Conservation (phyloP, 495 filamentous ascomycete species). For the Neurospora discreta region DNA sequence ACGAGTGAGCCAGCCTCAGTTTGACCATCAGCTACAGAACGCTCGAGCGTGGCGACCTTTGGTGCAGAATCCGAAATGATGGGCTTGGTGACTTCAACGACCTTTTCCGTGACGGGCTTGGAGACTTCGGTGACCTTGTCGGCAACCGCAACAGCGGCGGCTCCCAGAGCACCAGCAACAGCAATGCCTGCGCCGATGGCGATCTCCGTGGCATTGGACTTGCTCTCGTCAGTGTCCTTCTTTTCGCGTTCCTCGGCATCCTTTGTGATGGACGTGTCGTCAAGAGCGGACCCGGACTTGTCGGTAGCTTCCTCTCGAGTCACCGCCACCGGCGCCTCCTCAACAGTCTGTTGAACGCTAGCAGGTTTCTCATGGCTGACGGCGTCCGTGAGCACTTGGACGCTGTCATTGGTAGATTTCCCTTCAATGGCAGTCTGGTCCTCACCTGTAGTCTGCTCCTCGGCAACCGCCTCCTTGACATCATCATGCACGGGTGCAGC, state of each 20-base stretch:
- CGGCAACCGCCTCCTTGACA: neutral
- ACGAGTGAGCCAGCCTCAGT: neutral
- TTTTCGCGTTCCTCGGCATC: slow-evolving; percentile 2
- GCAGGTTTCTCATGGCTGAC: neutral
- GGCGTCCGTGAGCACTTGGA: neutral
- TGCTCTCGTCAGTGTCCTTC: neutral
- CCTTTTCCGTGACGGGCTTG: slow-evolving; percentile 4
- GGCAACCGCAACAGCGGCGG: slow-evolving; percentile 13
- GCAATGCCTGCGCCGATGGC: slow-evolving; percentile 14
- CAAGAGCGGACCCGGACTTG: slow-evolving; percentile 1
- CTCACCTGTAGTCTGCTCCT: neutral
- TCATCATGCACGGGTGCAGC: neutral
- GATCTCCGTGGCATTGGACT: slow-evolving; percentile 11
- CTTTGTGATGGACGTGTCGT: slow-evolving; percentile 3
- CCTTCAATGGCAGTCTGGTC: neutral
- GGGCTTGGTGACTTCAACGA: neutral
- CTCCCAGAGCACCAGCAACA: slow-evolving; percentile 10
- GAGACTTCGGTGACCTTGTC: slow-evolving; percentile 6
- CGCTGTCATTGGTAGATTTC: neutral
- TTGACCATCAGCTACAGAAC: neutral
- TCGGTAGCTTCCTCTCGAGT: slow-evolving; percentile 3
- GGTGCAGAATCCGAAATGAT: neutral
- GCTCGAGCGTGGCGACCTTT: neutral
- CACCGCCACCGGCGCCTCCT: slow-evolving; percentile 1
- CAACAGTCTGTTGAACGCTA: neutral